Evolutionary conservation across 305 asterid genomes (phyloP), one percentile per base, ranked within the genome.

Genomic region (Rubia peregrina): DNA sequence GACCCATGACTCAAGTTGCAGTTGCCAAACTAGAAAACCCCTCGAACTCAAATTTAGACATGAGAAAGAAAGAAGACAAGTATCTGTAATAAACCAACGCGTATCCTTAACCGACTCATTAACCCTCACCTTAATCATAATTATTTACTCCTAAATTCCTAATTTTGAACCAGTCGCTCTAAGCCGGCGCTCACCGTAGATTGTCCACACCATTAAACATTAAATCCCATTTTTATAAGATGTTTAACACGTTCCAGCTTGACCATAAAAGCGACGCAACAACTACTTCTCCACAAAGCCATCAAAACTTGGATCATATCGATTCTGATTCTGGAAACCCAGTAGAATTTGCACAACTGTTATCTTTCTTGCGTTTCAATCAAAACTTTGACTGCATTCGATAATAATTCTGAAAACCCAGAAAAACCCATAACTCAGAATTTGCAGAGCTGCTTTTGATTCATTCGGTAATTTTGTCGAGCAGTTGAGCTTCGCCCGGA

Each of bases 401-500:
- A 38, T 21, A 44, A 0, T 36, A 33, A 33, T 40, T 55, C 65
- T 0, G 0, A 16, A 26, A 26, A 56, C 55, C 65, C 43, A 40
- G 40, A 42, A 70, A 57, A 57, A 56, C 73, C 73, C 73, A 70
- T 2, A 19, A 42, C 36, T 0, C 48, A 11, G 48, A 56, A 69
- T 56, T 41, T 62, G 46, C 66, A 30, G 66, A 6, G 0, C 36
- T 3, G 62, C 7, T 57, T 33, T 3, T 2, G 21, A 68, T 38
- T 60, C 48, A 30, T 6, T 61, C 16, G 3, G 9, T 64, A 5
- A 57, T 40, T 24, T 24, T 10, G 19, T 65, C 36, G 8, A 41
- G 9, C 69, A 65, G 59, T 9, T 17, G 55, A 65, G 38, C 19
- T 42, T 65, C 13, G 41, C 46, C 10, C 84, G 75, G 87, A 85